Evolutionary conservation across 148 eudicot species (phyloP).

Genomic region (Rhododendron williamsianum): DNA sequence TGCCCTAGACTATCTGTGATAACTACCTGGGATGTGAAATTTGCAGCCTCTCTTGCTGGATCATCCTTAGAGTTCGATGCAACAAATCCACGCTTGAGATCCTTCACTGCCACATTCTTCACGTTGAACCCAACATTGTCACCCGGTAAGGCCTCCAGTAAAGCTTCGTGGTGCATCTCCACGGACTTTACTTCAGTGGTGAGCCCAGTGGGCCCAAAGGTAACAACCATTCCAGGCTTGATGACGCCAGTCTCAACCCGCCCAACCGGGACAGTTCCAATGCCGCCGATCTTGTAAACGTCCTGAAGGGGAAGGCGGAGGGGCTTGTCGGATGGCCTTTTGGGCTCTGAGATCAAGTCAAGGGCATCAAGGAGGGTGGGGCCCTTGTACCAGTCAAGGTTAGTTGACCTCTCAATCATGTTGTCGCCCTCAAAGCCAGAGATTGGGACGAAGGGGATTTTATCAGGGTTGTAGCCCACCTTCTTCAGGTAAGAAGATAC

Average conservation of each 20-base stretch:
- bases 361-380: constrained; percentile 36
- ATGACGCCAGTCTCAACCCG: background rate
- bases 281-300: constrained; percentile 39
- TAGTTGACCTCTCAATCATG: constrained; percentile 20
- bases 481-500: constrained; percentile 33
- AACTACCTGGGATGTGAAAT: constrained; percentile 30
- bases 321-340: constrained; percentile 39
- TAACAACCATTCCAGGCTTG: constrained; percentile 26
- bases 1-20: constrained; percentile 28
- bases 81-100: constrained; percentile 19
- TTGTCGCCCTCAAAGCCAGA: background rate
- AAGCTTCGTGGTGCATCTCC: constrained; percentile 33
- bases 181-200: constrained; percentile 38
- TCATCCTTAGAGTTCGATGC: background rate
- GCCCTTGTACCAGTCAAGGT: constrained; percentile 42
- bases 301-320: constrained; percentile 42
- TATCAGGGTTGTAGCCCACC: constrained; percentile 12
- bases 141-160: background rate
- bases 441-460: background rate
- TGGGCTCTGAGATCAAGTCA: constrained; percentile 27
- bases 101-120: constrained; percentile 36
- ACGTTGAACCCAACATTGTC: constrained; percentile 28
- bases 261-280: constrained; percentile 25
- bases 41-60: constrained; percentile 21
- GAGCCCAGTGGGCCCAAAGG: constrained; percentile 31